These are phyloP conservation scores for Exophiala spinifera DNA, from an alignment of 2,329 filamentous ascomycete genomes.

Conservation along the genomic window DNA sequence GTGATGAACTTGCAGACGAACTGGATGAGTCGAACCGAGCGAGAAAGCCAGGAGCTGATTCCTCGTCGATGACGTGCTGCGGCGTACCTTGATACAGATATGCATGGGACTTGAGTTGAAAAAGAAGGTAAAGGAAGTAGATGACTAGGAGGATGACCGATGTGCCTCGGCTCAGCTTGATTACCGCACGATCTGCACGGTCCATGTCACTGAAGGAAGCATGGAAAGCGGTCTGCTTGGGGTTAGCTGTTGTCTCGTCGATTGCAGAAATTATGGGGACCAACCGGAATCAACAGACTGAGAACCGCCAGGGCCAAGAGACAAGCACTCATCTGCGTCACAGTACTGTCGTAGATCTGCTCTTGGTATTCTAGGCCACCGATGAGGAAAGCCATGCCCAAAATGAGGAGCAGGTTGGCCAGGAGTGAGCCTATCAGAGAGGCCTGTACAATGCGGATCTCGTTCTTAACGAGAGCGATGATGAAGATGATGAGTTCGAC, in stretches of 20 bases:
- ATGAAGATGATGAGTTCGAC: slow-evolving; percentile 70
- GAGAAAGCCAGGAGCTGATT: slow-evolving; percentile 62
- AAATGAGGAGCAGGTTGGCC: slow-evolving; percentile 81
- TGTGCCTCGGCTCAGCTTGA: slow-evolving; percentile 38
- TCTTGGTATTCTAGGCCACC: slow-evolving; percentile 74
- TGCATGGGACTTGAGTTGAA: slow-evolving; percentile 84
- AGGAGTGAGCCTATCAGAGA: slow-evolving; percentile 89
- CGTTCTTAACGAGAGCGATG: slow-evolving; percentile 69
- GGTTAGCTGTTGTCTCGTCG: neutral
- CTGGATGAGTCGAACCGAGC: slow-evolving; percentile 50
- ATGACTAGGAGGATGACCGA: slow-evolving; percentile 80
- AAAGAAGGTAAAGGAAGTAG: slow-evolving; percentile 79
- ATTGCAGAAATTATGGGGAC: neutral
- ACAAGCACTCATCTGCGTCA: slow-evolving; percentile 83
- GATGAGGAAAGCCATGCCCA: slow-evolving; percentile 91
- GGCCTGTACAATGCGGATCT: slow-evolving; percentile 85
- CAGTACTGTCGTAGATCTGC: slow-evolving; percentile 87
- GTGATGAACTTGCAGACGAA: slow-evolving; percentile 44
- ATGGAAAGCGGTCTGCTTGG: slow-evolving; percentile 66
- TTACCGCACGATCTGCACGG: slow-evolving; percentile 15
- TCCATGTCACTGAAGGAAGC: slow-evolving; percentile 47
- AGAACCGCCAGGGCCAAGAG: slow-evolving; percentile 75
- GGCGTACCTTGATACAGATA: slow-evolving; percentile 58
- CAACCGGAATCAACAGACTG: slow-evolving; percentile 72
- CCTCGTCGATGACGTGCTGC: slow-evolving; percentile 42